These are phyloP conservation scores for Xylariales sp. DNA, from an alignment of 2,329 filamentous ascomycete species.

Conservation along the genomic window DNA sequence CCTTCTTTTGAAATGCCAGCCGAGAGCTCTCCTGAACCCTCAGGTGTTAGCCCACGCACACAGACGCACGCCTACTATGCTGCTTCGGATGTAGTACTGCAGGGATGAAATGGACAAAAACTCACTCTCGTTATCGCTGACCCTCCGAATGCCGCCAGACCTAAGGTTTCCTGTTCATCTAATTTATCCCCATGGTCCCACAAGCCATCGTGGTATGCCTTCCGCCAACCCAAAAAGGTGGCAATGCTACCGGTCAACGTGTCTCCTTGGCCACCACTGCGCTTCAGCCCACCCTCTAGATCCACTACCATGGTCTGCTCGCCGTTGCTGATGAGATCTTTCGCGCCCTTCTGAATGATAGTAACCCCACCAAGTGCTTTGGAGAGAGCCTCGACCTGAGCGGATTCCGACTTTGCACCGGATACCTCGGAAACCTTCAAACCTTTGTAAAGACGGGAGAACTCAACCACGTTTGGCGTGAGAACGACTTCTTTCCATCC, in stretches of 20 bases:
- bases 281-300: slow-evolving; percentile 76
- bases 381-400: slow-evolving; percentile 61
- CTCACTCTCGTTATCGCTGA: slow-evolving; percentile 77
- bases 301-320: slow-evolving; percentile 71
- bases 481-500: slow-evolving; percentile 83
- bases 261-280: slow-evolving; percentile 92
- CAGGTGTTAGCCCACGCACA: too few relatives aligned
- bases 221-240: slow-evolving; percentile 83
- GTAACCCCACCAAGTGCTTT: slow-evolving; percentile 80
- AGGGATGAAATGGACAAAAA: slow-evolving; percentile 10
- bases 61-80: too few relatives aligned
- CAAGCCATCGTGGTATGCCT: slow-evolving; percentile 76
- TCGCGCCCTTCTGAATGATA: slow-evolving; percentile 81
- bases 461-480: slow-evolving; percentile 94
- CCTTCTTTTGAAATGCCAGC: slow-evolving; percentile 79
- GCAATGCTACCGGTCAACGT: slow-evolving; percentile 87
- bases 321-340: slow-evolving; percentile 82
- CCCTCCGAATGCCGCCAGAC: slow-evolving; percentile 80
- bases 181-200: slow-evolving; percentile 62
- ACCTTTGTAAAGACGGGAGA: slow-evolving; percentile 73
- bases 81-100: too few relatives aligned
- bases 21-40: slow-evolving; percentile 71
- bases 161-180: slow-evolving; percentile 57
- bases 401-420: slow-evolving; percentile 33
- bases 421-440: slow-evolving; percentile 53